Percentiles rank a stretch among this genome's conserved stretches.
Conservation (phyloP, 1,284 basidiomycete genomes). For the Heterobasidion occidentale region DNA sequence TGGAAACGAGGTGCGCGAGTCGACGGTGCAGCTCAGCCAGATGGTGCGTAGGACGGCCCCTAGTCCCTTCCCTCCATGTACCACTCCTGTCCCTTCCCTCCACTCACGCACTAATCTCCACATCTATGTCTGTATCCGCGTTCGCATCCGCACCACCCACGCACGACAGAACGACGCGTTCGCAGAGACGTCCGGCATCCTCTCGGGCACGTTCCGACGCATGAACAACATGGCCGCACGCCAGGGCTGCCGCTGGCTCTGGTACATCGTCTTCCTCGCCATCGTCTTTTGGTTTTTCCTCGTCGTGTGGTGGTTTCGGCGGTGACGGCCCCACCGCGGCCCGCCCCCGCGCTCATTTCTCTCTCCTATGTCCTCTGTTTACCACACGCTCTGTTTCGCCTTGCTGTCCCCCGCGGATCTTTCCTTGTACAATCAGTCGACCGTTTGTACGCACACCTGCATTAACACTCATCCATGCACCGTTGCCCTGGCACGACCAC, state of each 20-base stretch:
- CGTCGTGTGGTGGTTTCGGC: slow-evolving; percentile 84
- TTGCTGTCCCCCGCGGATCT: too few species aligned
- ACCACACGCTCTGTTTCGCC: too few species aligned
- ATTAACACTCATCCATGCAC: too few species aligned
- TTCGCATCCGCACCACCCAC: background rate
- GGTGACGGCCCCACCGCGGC: slow-evolving; percentile 30
- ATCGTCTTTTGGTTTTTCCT: slow-evolving; percentile 90
- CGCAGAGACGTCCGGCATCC: slow-evolving; percentile 80
- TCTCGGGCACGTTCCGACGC: slow-evolving; percentile 85
- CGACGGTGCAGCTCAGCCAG: slow-evolving; percentile 79
- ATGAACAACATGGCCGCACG: slow-evolving; percentile 95
- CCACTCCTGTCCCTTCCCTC: background rate
- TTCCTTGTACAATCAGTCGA: too few species aligned
- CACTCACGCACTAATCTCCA: background rate
- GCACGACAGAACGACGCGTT: slow-evolving; percentile 85
- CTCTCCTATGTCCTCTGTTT: background rate
- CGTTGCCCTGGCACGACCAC: too few species aligned
- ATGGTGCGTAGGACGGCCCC: slow-evolving; percentile 60
- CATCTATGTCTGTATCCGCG: background rate
- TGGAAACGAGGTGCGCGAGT: slow-evolving; percentile 93
- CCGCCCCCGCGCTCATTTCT: background rate
- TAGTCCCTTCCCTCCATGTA: background rate
- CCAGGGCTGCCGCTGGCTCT: slow-evolving; percentile 93
- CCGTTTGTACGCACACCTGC: too few species aligned
- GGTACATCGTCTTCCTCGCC: slow-evolving; percentile 89